Evolutionary conservation across 805 yeast species (phyloP), one percentile per base, ranked within the genome.

Genomic region (Nakazawaea holstii): DNA sequence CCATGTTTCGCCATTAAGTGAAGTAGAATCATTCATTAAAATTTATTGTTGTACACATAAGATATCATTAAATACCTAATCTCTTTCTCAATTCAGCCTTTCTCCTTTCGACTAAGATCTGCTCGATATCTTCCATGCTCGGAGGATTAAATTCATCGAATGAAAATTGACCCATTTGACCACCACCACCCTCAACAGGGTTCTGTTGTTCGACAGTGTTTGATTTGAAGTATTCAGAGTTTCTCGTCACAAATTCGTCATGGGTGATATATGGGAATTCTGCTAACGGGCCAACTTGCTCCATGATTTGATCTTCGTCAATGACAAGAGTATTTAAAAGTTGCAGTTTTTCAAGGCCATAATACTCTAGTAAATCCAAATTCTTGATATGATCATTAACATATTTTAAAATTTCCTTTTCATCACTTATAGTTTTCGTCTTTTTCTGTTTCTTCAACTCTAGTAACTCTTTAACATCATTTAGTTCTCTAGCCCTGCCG

Each of bases 401-500:
- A 35, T 51, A 53, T 30, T 49, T 55, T 31, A 45, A 33, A 36
- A 41, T 37, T 11, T 53, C 43, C 11, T 45, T 42, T 26, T 53
- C 54, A 24, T 43, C 53, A 20, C 41, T 53, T 11, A 50, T 55
- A 50, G 50, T 57, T 39, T 57, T 60, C 46, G 52, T 49, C 26
- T 48, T 50, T 29, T 53, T 52, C 35, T 47, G 56, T 39, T 46
- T 58, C 54, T 46, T 64, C 36, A 68, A 60, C 45, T 69, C 68
- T 15, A 80, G 51, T 20, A 77, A 52, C 49, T 72, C 72, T 45
- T 72, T 67, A 7, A 85, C 91, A 52, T 87, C 96, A 0, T 89
- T 85, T 8, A 90, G 65, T 39, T 88, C 92, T 45, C 78, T 72
- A 0, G 96, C 96, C 42, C 96, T 65, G 0, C 97, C 97, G 64